A percentile compares a stretch with the other conserved stretches of the same genome.
Evolutionary conservation across 371 early-diverging fungal genomes (phyloP).

Genomic region (Mucor saturninus): DNA sequence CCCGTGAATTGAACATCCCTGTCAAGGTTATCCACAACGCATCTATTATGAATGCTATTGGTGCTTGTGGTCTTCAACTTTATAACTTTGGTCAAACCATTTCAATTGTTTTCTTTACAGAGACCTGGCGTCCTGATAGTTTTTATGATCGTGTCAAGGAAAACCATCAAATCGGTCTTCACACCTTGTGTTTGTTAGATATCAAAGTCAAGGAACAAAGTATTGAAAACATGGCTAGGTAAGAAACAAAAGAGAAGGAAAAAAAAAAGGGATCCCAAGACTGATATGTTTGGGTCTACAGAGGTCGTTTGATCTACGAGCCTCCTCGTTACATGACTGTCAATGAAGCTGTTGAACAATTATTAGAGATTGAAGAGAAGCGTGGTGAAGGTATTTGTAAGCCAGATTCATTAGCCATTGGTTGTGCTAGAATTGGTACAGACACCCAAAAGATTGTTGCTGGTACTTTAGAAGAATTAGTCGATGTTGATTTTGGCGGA

Average conservation of each 20-base stretch:
- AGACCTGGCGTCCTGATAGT: constrained; percentile 96
- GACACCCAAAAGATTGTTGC: constrained; percentile 82
- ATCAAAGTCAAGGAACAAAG: constrained; percentile 99
- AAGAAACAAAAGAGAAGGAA: constrained; percentile 6
- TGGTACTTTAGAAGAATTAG: constrained; percentile 87
- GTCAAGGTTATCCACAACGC: constrained; percentile 97
- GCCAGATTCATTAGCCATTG: constrained; percentile 87
- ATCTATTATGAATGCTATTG: constrained; percentile 98
- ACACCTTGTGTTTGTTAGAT: constrained; percentile 97
- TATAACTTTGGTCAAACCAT: constrained; percentile 99
- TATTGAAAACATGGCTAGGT: constrained; percentile 92
- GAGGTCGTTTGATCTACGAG: constrained; percentile 92
- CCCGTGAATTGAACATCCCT: constrained; percentile 84
- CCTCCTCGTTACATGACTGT: constrained; percentile 99
- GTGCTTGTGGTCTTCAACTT: constrained; percentile 97
- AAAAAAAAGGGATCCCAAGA: neutral
- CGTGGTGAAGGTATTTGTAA: constrained; percentile 76
- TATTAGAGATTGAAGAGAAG: constrained; percentile 89
- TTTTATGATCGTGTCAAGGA: constrained; percentile 94
- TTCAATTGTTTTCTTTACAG: constrained; percentile 98
- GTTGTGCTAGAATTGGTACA: constrained; percentile 93
- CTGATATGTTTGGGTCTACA: constrained; percentile 12
- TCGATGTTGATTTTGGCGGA: constrained; percentile 88
- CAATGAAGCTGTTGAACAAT: constrained; percentile 91
- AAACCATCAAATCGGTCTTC: constrained; percentile 87